phyloP scores from a whole-genome alignment of 2,329 filamentous ascomycete species.

The Calonectria pseudoreteaudii region DNA sequence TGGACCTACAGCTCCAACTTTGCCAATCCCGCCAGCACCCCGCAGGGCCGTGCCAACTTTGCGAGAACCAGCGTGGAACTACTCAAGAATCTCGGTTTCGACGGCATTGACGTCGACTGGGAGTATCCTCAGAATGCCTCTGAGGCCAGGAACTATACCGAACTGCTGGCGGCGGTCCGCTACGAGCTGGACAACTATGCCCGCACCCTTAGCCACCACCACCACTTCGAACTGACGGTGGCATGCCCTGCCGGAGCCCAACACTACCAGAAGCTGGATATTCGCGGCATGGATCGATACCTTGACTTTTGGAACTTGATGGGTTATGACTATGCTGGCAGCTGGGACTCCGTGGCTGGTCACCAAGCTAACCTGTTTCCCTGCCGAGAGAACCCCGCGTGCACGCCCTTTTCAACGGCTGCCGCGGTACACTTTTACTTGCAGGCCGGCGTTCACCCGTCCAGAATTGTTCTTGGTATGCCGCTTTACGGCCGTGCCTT shows the following conservation, averaged over 20 bases:
- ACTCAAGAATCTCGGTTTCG: slow-evolving; percentile 84
- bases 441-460: slow-evolving; percentile 68
- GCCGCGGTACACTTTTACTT: slow-evolving; percentile 79
- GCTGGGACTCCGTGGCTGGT: slow-evolving; percentile 78
- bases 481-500: slow-evolving; percentile 93
- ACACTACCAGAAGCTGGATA: slow-evolving; percentile 72
- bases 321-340: slow-evolving; percentile 90
- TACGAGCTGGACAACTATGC: slow-evolving; percentile 69
- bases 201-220: slow-evolving; percentile 51
- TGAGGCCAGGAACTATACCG: slow-evolving; percentile 70
- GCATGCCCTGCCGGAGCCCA: slow-evolving; percentile 72
- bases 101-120: slow-evolving; percentile 77
- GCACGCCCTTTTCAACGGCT: slow-evolving; percentile 83
- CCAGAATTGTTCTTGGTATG: slow-evolving; percentile 91
- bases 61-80: slow-evolving; percentile 79
- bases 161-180: slow-evolving; percentile 68
- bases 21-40: slow-evolving; percentile 77
- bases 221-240: slow-evolving; percentile 74
- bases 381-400: slow-evolving; percentile 64
- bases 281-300: slow-evolving; percentile 72
- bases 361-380: slow-evolving; percentile 86
- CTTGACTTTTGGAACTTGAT: slow-evolving; percentile 86
- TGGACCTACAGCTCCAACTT: slow-evolving; percentile 95
- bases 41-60: slow-evolving; percentile 76
- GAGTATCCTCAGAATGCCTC: slow-evolving; percentile 69